These are phyloP conservation scores for Ogataea glucozyma DNA, from an alignment of 805 yeast species.

Conservation along the genomic window DNA sequence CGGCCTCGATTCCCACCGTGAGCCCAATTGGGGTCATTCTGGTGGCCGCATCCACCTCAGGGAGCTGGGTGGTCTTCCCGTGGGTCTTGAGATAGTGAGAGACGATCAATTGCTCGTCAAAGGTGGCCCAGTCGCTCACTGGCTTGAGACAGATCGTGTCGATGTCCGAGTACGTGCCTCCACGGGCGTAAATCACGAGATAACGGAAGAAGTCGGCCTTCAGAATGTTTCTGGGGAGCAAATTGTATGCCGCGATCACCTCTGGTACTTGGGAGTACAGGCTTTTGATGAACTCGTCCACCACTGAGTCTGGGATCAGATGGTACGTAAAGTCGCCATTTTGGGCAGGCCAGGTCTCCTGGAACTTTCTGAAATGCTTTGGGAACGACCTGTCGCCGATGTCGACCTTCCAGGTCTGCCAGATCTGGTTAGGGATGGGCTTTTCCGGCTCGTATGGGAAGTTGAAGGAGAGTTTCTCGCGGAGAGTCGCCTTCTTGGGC, in stretches of 20 bases:
- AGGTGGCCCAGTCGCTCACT: slow-evolving; percentile 72
- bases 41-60: slow-evolving; percentile 27
- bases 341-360: slow-evolving; percentile 61
- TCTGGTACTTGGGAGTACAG: slow-evolving; percentile 73
- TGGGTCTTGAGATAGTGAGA: slow-evolving; percentile 8
- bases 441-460: slow-evolving; percentile 71
- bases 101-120: slow-evolving; percentile 30
- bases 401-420: slow-evolving; percentile 94
- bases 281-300: slow-evolving; percentile 55
- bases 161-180: slow-evolving; percentile 91
- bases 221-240: slow-evolving; percentile 77
- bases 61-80: slow-evolving; percentile 6
- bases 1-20: slow-evolving; percentile 92
- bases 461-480: slow-evolving; percentile 65
- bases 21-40: slow-evolving; percentile 58
- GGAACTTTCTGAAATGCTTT: slow-evolving; percentile 46
- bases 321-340: slow-evolving; percentile 71
- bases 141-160: slow-evolving; percentile 81
- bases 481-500: slow-evolving; percentile 28
- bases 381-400: slow-evolving; percentile 59
- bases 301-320: slow-evolving; percentile 62
- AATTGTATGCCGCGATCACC: slow-evolving; percentile 69
- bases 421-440: slow-evolving; percentile 74
- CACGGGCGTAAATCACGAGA: slow-evolving; percentile 80
- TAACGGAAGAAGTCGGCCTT: slow-evolving; percentile 95